phyloP scores from a whole-genome alignment of 345 rosid genomes.

The Erysimum cheiranthoides region DNA sequence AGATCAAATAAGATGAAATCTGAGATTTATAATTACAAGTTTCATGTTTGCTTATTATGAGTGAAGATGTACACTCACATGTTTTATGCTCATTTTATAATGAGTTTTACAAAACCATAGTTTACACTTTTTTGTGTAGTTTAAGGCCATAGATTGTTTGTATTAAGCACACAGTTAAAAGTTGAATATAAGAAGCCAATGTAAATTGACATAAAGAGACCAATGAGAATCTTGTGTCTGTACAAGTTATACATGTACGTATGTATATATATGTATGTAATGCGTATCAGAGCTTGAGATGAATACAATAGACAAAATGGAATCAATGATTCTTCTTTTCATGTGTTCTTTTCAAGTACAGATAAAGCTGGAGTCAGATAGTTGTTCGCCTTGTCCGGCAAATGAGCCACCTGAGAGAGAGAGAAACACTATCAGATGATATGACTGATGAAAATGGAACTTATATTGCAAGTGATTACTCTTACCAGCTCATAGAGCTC shows the following conservation, averaged over 20 bases:
- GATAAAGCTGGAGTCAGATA: conserved; percentile 92
- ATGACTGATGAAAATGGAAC: conserved; percentile 4
- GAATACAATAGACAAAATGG: conserved; percentile 26
- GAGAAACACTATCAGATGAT: conserved; percentile 12
- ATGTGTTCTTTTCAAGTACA: conserved; percentile 91
- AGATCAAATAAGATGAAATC: neutral
- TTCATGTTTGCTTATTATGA: conserved; percentile 9
- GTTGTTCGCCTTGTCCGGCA: conserved; percentile 97
- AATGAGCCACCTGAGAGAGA: conserved; percentile 80
- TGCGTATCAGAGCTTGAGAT: conserved; percentile 30
- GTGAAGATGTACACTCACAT: conserved; percentile 10
- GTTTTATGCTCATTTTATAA: neutral
- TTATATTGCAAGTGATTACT: conserved; percentile 4
- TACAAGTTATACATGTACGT: conserved; percentile 44
- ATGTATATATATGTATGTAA: conserved; percentile 20
- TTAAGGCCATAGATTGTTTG: neutral
- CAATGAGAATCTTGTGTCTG: conserved; percentile 21
- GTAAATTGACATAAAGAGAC: conserved; percentile 29
- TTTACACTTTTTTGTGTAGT: neutral
- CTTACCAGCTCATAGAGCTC: conserved; percentile 93
- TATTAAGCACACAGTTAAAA: conserved; percentile 14
- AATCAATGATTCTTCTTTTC: conserved; percentile 2
- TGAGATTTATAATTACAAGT: too few relatives aligned
- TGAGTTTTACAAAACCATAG: neutral
- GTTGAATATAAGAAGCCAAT: conserved; percentile 27